Conservation (phyloP, 2,329 filamentous ascomycete species). For the Epichloe sibirici region DNA sequence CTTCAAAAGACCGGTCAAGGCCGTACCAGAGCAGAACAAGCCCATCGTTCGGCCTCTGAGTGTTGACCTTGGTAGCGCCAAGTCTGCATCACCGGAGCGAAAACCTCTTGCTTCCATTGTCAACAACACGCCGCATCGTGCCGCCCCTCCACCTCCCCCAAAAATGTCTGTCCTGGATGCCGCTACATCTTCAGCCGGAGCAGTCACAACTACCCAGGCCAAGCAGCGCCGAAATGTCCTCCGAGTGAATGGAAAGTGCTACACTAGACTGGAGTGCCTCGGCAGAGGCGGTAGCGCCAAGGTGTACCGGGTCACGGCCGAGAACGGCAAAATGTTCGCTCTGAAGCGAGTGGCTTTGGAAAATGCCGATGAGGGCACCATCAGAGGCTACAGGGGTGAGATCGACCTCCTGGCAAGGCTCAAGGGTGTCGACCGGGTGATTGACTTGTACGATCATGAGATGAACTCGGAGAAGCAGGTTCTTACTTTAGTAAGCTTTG, state of each 20-base stretch:
- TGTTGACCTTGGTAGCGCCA: slow-evolving; percentile 27
- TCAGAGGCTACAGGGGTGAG: slow-evolving; percentile 85
- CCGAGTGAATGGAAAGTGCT: slow-evolving; percentile 80
- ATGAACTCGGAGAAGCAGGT: slow-evolving; percentile 85
- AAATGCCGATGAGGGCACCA: slow-evolving; percentile 71
- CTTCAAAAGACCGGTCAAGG: slow-evolving; percentile 47
- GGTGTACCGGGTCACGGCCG: slow-evolving; percentile 92
- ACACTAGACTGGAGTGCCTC: slow-evolving; percentile 80
- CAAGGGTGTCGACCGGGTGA: slow-evolving; percentile 75
- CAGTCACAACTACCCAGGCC: slow-evolving; percentile 59
- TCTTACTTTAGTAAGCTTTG: slow-evolving; percentile 60
- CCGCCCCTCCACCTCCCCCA: slow-evolving; percentile 71
- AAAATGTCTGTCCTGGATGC: slow-evolving; percentile 97
- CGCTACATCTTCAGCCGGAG: slow-evolving; percentile 72
- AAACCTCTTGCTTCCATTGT: slow-evolving; percentile 41
- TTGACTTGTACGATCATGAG: slow-evolving; percentile 84
- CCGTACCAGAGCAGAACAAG: slow-evolving; percentile 43
- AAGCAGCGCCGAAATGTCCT: slow-evolving; percentile 72
- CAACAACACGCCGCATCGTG: slow-evolving; percentile 62
- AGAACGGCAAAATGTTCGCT: slow-evolving; percentile 92
- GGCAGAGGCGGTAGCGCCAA: slow-evolving; percentile 88
- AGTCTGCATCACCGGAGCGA: slow-evolving; percentile 39
- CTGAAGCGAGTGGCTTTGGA: slow-evolving; percentile 87
- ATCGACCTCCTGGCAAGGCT: slow-evolving; percentile 82
- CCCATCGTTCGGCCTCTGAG: slow-evolving; percentile 38